A percentile compares a stretch with the other conserved stretches of the same genome.
Evolutionary conservation across 1,284 basidiomycete genomes (phyloP).

Genomic region (Pterulicium gracile): DNA sequence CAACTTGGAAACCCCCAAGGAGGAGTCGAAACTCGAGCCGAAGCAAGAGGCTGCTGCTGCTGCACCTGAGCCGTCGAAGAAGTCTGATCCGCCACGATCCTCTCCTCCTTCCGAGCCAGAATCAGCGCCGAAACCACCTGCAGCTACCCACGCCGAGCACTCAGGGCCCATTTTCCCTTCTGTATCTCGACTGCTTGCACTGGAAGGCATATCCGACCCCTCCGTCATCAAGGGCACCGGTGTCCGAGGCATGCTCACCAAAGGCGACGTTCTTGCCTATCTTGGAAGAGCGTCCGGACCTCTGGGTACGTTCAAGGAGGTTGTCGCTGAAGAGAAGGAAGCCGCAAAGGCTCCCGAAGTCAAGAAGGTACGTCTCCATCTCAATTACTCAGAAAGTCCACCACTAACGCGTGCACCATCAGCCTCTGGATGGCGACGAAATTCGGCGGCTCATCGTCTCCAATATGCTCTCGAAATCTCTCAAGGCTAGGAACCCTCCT

Average conservation of each 20-base stretch:
- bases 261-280: slow-evolving; percentile 78
- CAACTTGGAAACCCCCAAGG: slow-evolving; percentile 66
- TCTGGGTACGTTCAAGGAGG: slow-evolving; percentile 58
- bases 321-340: slow-evolving; percentile 15
- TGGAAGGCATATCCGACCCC: slow-evolving; percentile 43
- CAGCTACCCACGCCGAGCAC: slow-evolving; percentile 16
- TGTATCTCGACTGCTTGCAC: slow-evolving; percentile 57
- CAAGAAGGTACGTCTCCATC: background rate
- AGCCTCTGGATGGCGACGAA: slow-evolving; percentile 59
- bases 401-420: background rate
- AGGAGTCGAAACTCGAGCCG: slow-evolving; percentile 24
- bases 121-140: slow-evolving; percentile 25
- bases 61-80: slow-evolving; percentile 18
- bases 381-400: background rate
- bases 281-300: slow-evolving; percentile 75
- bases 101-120: slow-evolving; percentile 21
- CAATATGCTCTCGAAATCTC: slow-evolving; percentile 53
- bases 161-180: slow-evolving; percentile 68
- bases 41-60: slow-evolving; percentile 16
- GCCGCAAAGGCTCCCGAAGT: slow-evolving; percentile 1
- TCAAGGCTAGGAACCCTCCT: slow-evolving; percentile 35
- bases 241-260: slow-evolving; percentile 81
- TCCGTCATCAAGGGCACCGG: slow-evolving; percentile 69
- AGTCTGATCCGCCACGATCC: slow-evolving; percentile 18
- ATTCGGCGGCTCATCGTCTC: slow-evolving; percentile 65